Conservation (phyloP, 306 rosid species). For the Clitoria ternatea region DNA sequence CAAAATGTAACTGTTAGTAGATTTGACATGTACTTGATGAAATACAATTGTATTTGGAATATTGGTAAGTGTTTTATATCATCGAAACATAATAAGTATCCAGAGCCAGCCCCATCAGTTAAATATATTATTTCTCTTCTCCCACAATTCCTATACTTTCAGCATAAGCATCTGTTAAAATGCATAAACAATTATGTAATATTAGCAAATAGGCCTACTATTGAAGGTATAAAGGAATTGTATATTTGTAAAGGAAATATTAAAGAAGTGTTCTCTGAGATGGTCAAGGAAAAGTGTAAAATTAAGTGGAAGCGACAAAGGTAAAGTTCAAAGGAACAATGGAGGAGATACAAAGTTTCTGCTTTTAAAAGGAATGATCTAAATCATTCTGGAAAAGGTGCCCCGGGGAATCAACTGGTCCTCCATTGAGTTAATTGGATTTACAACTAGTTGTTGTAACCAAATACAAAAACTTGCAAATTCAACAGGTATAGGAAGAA, state of each 20-base stretch:
- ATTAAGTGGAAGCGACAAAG: not conserved
- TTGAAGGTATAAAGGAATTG: not conserved
- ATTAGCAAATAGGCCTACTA: not conserved
- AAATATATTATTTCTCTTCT: not conserved
- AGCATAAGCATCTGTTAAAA: not conserved
- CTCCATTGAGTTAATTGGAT: not conserved
- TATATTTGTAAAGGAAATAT: not conserved
- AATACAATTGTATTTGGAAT: not conserved
- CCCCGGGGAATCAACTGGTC: not conserved
- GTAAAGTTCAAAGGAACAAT: not conserved
- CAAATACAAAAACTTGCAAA: not conserved
- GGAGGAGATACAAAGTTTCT: not conserved
- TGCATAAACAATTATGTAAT: not conserved
- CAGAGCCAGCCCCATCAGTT: not conserved
- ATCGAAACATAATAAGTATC: not conserved
- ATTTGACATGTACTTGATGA: not conserved
- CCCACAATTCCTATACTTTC: not conserved
- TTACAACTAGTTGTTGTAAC: not conserved
- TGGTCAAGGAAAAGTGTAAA: not conserved
- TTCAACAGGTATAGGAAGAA: not conserved
- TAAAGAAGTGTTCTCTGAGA: not conserved
- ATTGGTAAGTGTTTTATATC: not conserved
- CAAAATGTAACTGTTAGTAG: not conserved
- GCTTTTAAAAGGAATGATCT: not conserved
- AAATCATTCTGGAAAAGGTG: not conserved